These are phyloP conservation scores for Melastoma candidum DNA, from an alignment of 441 rosid species.

Conservation along the genomic window DNA sequence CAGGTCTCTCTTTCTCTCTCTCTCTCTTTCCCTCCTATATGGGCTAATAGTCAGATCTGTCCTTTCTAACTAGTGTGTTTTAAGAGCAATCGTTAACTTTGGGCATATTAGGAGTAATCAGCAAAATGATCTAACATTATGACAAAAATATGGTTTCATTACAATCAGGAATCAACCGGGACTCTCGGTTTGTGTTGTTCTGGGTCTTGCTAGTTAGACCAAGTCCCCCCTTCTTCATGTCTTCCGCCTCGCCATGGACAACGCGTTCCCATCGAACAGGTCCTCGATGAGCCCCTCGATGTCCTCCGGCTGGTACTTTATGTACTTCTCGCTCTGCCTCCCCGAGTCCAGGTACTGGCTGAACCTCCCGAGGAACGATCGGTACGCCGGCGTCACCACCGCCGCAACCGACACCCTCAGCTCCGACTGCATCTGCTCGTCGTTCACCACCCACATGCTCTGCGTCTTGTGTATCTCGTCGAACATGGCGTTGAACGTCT, in stretches of 20 bases:
- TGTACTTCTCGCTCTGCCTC: slow-evolving; percentile 3
- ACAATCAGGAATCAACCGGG: too few relatives aligned
- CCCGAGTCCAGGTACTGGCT: not conserved
- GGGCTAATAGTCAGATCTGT: too few relatives aligned
- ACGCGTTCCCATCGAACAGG: not conserved
- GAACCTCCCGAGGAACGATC: slow-evolving; percentile 5
- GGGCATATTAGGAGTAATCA: too few relatives aligned
- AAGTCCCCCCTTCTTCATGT: too few relatives aligned
- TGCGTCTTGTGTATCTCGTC: slow-evolving; percentile 3
- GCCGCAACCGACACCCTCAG: not conserved
- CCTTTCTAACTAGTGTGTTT: too few relatives aligned
- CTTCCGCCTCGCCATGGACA: not conserved
- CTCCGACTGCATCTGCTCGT: slow-evolving; percentile 1
- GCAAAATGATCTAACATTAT: too few relatives aligned
- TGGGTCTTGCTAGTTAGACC: too few relatives aligned
- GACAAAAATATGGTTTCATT: too few relatives aligned
- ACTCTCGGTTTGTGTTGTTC: too few relatives aligned
- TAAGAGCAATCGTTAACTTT: too few relatives aligned
- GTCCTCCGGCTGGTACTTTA: not conserved
- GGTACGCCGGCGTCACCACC: not conserved
- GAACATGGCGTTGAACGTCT: slow-evolving; percentile 1
- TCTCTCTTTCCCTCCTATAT: too few relatives aligned
- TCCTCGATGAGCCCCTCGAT: not conserved
- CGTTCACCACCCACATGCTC: not conserved
- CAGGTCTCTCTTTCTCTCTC: too few relatives aligned